Evolutionary conservation across 139 green algal species (phyloP), one percentile per base, ranked within the genome.

Genomic region (Chlorella sp.): DNA sequence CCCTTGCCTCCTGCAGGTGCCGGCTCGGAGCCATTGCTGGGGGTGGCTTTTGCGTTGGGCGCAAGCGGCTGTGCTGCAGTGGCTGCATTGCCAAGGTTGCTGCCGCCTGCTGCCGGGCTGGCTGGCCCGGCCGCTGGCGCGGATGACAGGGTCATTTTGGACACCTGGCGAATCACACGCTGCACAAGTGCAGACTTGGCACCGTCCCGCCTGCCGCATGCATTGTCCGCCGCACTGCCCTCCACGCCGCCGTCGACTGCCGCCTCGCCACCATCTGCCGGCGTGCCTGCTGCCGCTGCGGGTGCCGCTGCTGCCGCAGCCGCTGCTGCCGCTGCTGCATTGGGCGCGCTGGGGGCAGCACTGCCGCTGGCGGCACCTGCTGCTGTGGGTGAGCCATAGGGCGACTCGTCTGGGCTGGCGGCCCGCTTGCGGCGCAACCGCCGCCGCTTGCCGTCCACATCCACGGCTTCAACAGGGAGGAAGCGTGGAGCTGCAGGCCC

Each of bases 401-500:
- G 56, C 5, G 67, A 85, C 28, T 89, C 51, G 21, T 60, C 85
- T 18, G 85, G 85, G 67, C 78, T 86, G 47, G 78, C 78, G 0
- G 85, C 85, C 0, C 85, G 65, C 75, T 89, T 89, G 21, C 85
- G 74, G 21, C 85, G 74, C 81, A 89, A 55, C 26, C 85, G 64
- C 51, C 85, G 32, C 21, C 85, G 81, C 78, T 89, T 89, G 7
- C 85, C 85, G 36, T 89, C 85, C 9, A 89, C 78, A 26, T 89
- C 85, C 7, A 85, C 68, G 2, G 82, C 65, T 38, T 86, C 81
- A 17, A 44, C n/a, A 56, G 72, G 36, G 17, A 68, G 68, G 0
- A 55, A 38, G 2, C 68, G 28, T 9, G 63, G 26, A 4, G 20
- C 51, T 5, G 71, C 82, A n/a, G 67, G 63, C n/a, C 60, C 39